phyloP scores from a whole-genome alignment of 805 yeast species.

The Candida pseudoglaebosa region DNA sequence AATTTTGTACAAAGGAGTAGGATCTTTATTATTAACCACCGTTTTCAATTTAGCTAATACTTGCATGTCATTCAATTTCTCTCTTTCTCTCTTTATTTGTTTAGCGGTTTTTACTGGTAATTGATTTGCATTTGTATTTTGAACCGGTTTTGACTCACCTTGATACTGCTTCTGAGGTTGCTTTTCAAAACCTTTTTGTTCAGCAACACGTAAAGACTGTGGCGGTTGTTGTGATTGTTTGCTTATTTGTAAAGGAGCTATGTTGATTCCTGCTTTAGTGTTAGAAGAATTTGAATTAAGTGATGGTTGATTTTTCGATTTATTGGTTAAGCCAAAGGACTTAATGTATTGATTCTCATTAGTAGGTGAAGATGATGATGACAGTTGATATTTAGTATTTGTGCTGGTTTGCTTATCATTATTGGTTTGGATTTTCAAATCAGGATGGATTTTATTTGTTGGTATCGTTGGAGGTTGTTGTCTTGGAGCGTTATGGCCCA shows the following conservation, averaged over 20 bases:
- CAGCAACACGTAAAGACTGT: neutral
- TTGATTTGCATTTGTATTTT: slow-evolving; percentile 11
- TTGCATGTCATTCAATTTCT: slow-evolving; percentile 76
- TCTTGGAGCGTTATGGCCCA: slow-evolving; percentile 25
- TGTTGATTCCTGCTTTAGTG: slow-evolving; percentile 15
- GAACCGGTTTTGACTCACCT: too few species aligned
- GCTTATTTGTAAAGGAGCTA: slow-evolving; percentile 24
- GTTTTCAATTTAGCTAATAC: slow-evolving; percentile 74
- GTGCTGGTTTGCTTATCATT: slow-evolving; percentile 10
- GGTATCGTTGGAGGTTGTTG: slow-evolving; percentile 32
- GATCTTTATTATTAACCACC: slow-evolving; percentile 81
- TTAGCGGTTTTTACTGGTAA: slow-evolving; percentile 30
- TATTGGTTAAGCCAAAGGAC: slow-evolving; percentile 12
- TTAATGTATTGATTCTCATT: slow-evolving; percentile 10
- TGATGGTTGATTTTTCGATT: slow-evolving; percentile 21
- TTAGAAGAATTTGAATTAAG: slow-evolving; percentile 10
- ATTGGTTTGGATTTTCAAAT: slow-evolving; percentile 28
- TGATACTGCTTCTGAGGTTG: slow-evolving; percentile 1
- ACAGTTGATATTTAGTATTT: neutral
- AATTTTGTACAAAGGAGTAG: slow-evolving; percentile 74
- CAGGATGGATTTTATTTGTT: slow-evolving; percentile 23
- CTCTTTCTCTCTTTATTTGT: slow-evolving; percentile 38
- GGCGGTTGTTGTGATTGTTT: slow-evolving; percentile 8
- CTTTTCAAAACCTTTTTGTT: slow-evolving; percentile 3
- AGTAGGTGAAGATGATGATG: slow-evolving; percentile 13